A percentile compares a stretch with the other conserved stretches of the same genome.
Conservation (phyloP, 2,329 filamentous ascomycete species). For the Balansia obtecta region DNA sequence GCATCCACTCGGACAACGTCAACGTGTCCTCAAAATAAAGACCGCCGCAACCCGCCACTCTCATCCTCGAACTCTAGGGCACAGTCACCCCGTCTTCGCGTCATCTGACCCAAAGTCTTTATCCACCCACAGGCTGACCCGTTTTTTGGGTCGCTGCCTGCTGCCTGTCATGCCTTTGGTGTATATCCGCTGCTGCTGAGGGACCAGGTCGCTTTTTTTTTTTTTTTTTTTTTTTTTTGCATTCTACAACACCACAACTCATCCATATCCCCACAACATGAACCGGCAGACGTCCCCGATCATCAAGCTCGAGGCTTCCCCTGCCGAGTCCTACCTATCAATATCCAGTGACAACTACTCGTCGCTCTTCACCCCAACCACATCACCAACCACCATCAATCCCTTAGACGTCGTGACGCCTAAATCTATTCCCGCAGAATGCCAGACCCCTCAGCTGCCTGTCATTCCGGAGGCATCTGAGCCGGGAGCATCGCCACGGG, state of each 20-base stretch:
- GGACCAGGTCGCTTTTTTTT: constrained; percentile 7
- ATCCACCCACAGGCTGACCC: constrained; percentile 11
- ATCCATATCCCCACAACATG: constrained; percentile 17
- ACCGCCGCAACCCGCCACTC: neutral
- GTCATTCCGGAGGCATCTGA: constrained; percentile 14
- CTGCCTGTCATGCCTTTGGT: constrained; percentile 13
- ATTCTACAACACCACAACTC: neutral
- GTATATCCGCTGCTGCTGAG: constrained; percentile 9
- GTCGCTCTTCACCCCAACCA: constrained; percentile 31
- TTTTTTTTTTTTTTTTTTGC: constrained; percentile 5
- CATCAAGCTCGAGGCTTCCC: constrained; percentile 41
- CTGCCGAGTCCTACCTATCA: constrained; percentile 41
- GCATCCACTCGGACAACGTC: constrained; percentile 13
- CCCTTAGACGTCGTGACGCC: constrained; percentile 39
- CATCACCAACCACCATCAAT: constrained; percentile 26
- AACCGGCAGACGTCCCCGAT: constrained; percentile 28
- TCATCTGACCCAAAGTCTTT: constrained; percentile 12
- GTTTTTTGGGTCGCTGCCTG: constrained; percentile 11
- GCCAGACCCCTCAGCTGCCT: constrained; percentile 12
- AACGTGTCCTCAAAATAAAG: constrained; percentile 20
- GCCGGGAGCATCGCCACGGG: constrained; percentile 5
- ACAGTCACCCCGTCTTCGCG: constrained; percentile 4
- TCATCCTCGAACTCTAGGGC: neutral
- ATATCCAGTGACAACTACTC: constrained; percentile 35
- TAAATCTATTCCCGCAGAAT: constrained; percentile 24